Conservation (phyloP, 2,329 filamentous ascomycete genomes). For the Trichothecium sympodiale region DNA sequence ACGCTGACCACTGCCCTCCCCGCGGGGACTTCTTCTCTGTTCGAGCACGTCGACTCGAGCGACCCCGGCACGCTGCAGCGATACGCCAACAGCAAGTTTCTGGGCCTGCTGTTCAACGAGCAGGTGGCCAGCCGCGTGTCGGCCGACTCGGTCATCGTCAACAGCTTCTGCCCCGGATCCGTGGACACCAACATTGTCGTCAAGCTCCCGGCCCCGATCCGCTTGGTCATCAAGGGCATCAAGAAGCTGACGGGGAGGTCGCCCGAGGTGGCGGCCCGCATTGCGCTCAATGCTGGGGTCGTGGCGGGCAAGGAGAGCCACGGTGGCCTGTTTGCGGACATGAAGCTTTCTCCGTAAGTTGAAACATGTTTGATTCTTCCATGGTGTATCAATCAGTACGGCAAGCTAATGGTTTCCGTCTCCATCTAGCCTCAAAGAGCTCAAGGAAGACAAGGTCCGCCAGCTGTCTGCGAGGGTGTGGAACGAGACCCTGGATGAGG, state of each 20-base stretch:
- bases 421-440: too few species aligned
- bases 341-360: background rate
- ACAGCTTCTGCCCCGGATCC: conserved; percentile 33
- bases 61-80: conserved; percentile 11
- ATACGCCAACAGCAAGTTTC: conserved; percentile 18
- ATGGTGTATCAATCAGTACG: too few species aligned
- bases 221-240: background rate
- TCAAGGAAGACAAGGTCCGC: too few species aligned
- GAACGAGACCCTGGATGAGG: conserved; percentile 1
- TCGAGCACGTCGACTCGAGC: conserved; percentile 17
- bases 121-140: conserved; percentile 25
- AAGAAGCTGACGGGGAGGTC: background rate
- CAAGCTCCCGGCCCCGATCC: conserved; percentile 13
- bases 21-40: too few species aligned
- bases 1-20: background rate
- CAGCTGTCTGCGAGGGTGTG: background rate
- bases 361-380: too few species aligned
- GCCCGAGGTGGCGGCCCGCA: background rate
- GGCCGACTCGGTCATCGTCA: conserved; percentile 30
- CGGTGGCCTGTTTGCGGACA: background rate
- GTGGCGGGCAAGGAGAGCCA: background rate
- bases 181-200: conserved; percentile 28
- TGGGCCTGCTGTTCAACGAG: conserved; percentile 21
- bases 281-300: background rate
- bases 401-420: too few species aligned